A percentile compares a stretch with the other conserved stretches of the same genome.
These are phyloP conservation scores for Entrophospora sp. DNA, from an alignment of 192 early-diverging fungal species.

Conservation along the genomic window DNA sequence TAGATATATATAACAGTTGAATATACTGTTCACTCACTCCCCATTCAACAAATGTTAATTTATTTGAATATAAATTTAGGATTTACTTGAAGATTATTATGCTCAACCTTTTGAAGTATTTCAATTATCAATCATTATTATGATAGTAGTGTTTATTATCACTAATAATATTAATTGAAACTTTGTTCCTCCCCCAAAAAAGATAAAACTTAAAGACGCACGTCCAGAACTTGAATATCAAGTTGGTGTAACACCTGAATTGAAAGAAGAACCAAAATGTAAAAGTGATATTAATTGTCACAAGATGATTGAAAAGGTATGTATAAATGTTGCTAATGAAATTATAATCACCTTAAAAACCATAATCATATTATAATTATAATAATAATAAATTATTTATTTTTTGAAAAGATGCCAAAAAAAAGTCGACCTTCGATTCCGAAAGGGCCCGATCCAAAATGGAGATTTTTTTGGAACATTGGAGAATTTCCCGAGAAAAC, in stretches of 20 bases:
- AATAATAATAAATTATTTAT: neutral
- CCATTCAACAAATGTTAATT: too few relatives aligned
- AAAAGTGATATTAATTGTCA: slow-evolving; percentile 48
- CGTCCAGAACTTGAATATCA: slow-evolving; percentile 51
- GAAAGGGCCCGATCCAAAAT: slow-evolving; percentile 56
- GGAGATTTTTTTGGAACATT: slow-evolving; percentile 66
- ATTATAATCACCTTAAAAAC: too few relatives aligned
- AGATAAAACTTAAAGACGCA: slow-evolving; percentile 49
- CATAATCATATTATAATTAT: neutral
- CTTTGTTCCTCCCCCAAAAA: too few relatives aligned
- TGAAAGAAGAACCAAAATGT: slow-evolving; percentile 59
- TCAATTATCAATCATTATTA: neutral
- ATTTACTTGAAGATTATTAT: slow-evolving; percentile 68
- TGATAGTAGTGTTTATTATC: neutral
- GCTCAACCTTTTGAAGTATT: slow-evolving; percentile 42
- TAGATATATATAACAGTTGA: neutral
- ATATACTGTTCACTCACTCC: neutral
- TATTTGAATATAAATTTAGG: slow-evolving; percentile 25
- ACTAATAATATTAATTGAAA: too few relatives aligned
- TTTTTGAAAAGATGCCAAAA: slow-evolving; percentile 32
- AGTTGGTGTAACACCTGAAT: slow-evolving; percentile 56
- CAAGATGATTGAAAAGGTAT: slow-evolving; percentile 39
- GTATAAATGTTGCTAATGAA: too few relatives aligned
- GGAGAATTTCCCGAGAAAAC: slow-evolving; percentile 46
- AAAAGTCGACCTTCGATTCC: slow-evolving; percentile 48